Evolutionary conservation across 768 basidiomycete species (phyloP), one percentile per base, ranked within the genome.

Genomic region (Sporobolomyces pararoseus): DNA sequence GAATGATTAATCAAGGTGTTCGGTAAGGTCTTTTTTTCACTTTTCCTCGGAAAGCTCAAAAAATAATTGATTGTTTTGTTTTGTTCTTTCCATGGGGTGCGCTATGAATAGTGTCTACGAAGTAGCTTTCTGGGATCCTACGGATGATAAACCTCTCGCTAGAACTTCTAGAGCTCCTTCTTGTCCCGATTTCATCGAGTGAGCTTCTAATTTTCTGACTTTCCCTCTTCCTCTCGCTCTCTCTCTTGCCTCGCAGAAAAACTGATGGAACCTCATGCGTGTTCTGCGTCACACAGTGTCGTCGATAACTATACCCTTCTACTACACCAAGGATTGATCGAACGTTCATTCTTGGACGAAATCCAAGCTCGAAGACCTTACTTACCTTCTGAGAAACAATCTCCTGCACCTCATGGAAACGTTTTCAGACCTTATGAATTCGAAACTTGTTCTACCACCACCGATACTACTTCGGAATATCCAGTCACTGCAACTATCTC

Each of bases 181-280:
- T 25, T 77, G 76, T 68, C 76, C 76, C 23, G 75, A 76, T 57
- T 75, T 75, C 46, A 75, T 77, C 72, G 76, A 77, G 59, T 49
- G 59, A 61, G 59, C n/a, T n/a, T 47, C 44, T 16, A 6, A 3
- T 42, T 21, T 37, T 42, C n/a, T 4, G 4, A 12, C 19, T 25
- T 35, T 14, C 16, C 39, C n/a, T 27, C 35, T 39, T 3, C 7
- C n/a, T 42, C 4, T 35, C n/a, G 55, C 54, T 42, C 35, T 37
- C 34, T 3, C 12, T 7, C n/a, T 35, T 7, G 21, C n/a, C 35
- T 16, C 53, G 9, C 7, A 14, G 5, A 19, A 10, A 17, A n/a
- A n/a, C n/a, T n/a, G n/a, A n/a, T n/a, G n/a, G n/a, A n/a, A n/a
- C n/a, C n/a, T n/a, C n/a, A n/a, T n/a, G n/a, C n/a, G n/a, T n/a